Percentiles rank a stretch among this genome's conserved stretches.
Evolutionary conservation across 805 yeast species (phyloP).

Genomic region (Lipomyces lipofer): DNA sequence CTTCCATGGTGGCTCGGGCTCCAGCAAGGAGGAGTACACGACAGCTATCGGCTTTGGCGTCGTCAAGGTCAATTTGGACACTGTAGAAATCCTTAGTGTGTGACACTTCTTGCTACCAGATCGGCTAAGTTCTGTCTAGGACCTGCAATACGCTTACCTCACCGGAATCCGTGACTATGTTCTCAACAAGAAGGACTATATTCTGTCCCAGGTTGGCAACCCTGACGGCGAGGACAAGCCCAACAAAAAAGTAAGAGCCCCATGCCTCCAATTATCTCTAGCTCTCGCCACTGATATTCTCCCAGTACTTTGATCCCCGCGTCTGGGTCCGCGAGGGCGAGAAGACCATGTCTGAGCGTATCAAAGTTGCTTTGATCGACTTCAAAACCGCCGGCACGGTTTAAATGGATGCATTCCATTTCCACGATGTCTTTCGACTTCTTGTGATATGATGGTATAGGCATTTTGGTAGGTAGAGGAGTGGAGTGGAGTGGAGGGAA

Average conservation of each 20-base stretch:
- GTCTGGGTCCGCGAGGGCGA: conserved; percentile 99
- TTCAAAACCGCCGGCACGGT: conserved; percentile 53
- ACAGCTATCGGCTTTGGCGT: conserved; percentile 91
- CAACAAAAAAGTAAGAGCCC: conserved; percentile 70
- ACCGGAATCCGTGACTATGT: conserved; percentile 97
- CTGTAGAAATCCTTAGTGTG: conserved; percentile 40
- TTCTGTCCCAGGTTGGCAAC: conserved; percentile 89
- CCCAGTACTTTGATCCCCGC: conserved; percentile 95
- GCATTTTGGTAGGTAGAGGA: not conserved
- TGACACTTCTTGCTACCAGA: not conserved
- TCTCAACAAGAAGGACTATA: conserved; percentile 92
- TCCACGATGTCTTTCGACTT: too few species aligned
- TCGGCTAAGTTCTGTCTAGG: conserved; percentile 42
- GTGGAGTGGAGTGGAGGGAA: too few species aligned
- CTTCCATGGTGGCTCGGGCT: conserved; percentile 99
- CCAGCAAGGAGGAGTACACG: conserved; percentile 86
- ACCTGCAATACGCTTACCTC: conserved; percentile 97
- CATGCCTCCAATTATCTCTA: not conserved
- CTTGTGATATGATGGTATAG: too few species aligned
- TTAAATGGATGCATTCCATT: conserved; percentile 7
- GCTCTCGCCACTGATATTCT: not conserved
- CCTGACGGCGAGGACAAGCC: conserved; percentile 99
- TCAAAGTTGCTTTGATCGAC: conserved; percentile 75
- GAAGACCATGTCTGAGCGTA: conserved; percentile 91
- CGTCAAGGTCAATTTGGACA: conserved; percentile 98